These are phyloP conservation scores for Neurospora crassa DNA, from an alignment of 2,329 filamentous ascomycete genomes.

Conservation along the genomic window DNA sequence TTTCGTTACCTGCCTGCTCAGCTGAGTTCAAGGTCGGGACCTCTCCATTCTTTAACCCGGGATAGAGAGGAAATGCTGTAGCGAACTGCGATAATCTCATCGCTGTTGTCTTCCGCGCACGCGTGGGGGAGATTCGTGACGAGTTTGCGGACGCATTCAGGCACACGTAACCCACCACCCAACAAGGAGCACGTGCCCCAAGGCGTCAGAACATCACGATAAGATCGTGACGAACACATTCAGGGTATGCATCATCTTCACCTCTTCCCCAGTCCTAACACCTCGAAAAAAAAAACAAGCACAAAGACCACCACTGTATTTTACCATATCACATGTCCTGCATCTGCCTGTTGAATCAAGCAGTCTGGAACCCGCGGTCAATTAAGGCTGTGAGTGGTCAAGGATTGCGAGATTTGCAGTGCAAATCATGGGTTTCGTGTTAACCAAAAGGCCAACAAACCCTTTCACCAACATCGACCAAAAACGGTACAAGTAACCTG, in stretches of 20 bases:
- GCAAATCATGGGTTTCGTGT: neutral
- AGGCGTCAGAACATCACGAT: neutral
- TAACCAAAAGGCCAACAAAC: neutral
- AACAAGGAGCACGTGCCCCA: neutral
- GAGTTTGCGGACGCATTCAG: neutral
- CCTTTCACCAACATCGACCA: neutral
- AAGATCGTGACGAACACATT: neutral
- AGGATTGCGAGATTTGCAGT: neutral
- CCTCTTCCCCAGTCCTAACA: neutral
- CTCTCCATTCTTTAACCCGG: neutral
- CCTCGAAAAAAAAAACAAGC: neutral
- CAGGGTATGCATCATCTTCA: neutral
- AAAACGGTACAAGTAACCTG: neutral
- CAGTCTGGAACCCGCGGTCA: neutral
- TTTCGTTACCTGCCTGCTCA: neutral
- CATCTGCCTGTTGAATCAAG: neutral
- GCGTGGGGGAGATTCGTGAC: neutral
- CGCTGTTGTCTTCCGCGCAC: neutral
- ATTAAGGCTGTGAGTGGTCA: neutral
- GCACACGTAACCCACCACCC: neutral
- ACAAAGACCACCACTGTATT: neutral
- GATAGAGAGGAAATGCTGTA: neutral
- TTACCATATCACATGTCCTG: neutral
- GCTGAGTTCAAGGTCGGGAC: neutral
- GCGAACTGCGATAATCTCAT: neutral